phyloP scores from a whole-genome alignment of 2,329 filamentous ascomycete species.

The Piedraia hortae region DNA sequence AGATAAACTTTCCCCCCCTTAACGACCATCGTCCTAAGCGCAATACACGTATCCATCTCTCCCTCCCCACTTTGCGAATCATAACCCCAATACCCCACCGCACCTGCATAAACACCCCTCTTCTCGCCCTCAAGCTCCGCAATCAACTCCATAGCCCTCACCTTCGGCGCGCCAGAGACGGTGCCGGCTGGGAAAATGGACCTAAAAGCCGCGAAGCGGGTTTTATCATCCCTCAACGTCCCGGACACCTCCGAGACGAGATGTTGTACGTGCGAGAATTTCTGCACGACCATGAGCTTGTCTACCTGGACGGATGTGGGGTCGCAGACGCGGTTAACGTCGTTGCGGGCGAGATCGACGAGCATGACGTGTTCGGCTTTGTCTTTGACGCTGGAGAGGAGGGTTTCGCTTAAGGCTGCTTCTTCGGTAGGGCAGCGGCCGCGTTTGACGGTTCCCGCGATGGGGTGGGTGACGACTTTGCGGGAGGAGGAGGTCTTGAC shows the following conservation, averaged over 20 bases:
- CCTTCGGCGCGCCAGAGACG: constrained; percentile 83
- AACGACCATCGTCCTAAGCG: constrained; percentile 73
- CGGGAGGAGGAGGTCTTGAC: constrained; percentile 60
- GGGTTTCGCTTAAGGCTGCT: constrained; percentile 45
- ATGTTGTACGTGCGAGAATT: constrained; percentile 43
- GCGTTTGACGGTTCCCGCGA: constrained; percentile 81
- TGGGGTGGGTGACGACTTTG: constrained; percentile 82
- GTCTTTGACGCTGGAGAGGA: constrained; percentile 64
- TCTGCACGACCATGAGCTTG: constrained; percentile 75
- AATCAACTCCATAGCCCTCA: constrained; percentile 90
- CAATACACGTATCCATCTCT: constrained; percentile 71
- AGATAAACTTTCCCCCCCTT: constrained; percentile 82
- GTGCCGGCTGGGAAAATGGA: constrained; percentile 90
- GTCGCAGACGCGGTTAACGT: constrained; percentile 86
- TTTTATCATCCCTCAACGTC: constrained; percentile 31
- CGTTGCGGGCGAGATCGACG: constrained; percentile 84
- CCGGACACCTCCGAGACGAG: background rate
- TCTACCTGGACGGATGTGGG: constrained; percentile 74
- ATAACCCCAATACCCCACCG: constrained; percentile 91
- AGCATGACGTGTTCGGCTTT: constrained; percentile 92
- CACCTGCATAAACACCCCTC: constrained; percentile 80
- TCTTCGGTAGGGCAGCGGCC: constrained; percentile 63
- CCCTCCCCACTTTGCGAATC: constrained; percentile 32
- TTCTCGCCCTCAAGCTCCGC: constrained; percentile 85
- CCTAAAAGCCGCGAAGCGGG: constrained; percentile 81